These are phyloP conservation scores for Hyaloscypha variabilis DNA, from an alignment of 495 filamentous ascomycete genomes.

Conservation along the genomic window DNA sequence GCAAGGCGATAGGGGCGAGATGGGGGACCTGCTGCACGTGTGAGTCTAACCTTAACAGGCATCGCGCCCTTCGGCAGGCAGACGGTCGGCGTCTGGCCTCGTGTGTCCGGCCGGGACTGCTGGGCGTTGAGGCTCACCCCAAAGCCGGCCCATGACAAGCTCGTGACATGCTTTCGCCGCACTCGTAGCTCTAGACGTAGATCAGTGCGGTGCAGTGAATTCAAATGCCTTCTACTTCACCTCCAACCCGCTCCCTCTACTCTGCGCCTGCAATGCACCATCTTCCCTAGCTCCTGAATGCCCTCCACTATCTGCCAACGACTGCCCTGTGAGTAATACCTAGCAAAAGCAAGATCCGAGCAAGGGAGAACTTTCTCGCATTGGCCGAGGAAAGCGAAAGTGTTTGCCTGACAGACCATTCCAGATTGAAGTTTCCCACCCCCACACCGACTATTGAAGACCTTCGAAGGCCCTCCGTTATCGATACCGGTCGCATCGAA, in stretches of 20 bases:
- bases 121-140: slow-evolving; percentile 10
- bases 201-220: not conserved
- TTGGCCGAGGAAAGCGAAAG: slow-evolving; percentile 7
- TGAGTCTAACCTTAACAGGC: not conserved
- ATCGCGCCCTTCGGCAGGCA: not conserved
- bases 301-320: not conserved
- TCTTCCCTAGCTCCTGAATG: not conserved
- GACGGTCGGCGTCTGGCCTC: no score
- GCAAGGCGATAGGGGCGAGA: slow-evolving; percentile 14
- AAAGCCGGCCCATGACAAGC: not conserved
- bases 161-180: slow-evolving; percentile 13
- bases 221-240: not conserved
- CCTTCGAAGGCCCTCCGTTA: not conserved
- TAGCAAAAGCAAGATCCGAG: not conserved
- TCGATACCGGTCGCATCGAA: slow-evolving; percentile 1
- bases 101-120: not conserved
- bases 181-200: not conserved
- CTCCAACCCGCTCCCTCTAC: not conserved
- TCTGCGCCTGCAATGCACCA: not conserved
- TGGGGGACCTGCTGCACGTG: not conserved
- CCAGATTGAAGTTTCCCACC: slow-evolving; percentile 10
- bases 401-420: slow-evolving; percentile 24
- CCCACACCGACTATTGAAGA: slow-evolving; percentile 10
- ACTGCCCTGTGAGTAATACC: not conserved
- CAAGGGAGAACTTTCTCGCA: not conserved